Percentiles rank a stretch among this genome's conserved stretches.
These are phyloP conservation scores for Debaryomycetaceae sp. DNA, from an alignment of 1,139 yeast species.

Conservation along the genomic window DNA sequence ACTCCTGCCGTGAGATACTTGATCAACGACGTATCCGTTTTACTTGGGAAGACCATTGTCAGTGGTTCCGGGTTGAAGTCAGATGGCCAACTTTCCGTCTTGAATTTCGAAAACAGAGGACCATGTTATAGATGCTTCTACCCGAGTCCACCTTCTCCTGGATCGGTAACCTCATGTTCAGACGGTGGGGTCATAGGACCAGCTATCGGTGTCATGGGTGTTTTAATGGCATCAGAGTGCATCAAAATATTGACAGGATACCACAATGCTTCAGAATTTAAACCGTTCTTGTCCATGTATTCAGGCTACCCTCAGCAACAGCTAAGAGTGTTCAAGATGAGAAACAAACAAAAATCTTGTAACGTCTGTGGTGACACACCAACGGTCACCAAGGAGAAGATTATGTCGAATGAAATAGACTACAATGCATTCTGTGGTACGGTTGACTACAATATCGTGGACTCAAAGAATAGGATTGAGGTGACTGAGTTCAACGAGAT, in stretches of 20 bases:
- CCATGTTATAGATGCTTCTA: constrained; percentile 96
- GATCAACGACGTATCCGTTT: constrained; percentile 79
- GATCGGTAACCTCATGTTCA: constrained; percentile 77
- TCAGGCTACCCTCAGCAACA: constrained; percentile 73
- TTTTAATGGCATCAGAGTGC: constrained; percentile 84
- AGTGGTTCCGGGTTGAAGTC: constrained; percentile 91
- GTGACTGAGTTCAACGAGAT: constrained; percentile 38
- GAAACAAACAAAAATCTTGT: constrained; percentile 63
- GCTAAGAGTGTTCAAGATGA: constrained; percentile 74
- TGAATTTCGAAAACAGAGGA: constrained; percentile 65
- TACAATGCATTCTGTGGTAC: constrained; percentile 77
- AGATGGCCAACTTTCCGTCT: constrained; percentile 83
- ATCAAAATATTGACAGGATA: constrained; percentile 65
- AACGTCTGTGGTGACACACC: constrained; percentile 59
- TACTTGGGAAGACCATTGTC: constrained; percentile 66
- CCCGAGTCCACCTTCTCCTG: constrained; percentile 87
- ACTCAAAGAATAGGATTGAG: constrained; percentile 40
- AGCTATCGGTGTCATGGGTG: constrained; percentile 87
- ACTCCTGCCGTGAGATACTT: constrained; percentile 85
- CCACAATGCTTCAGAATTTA: constrained; percentile 50
- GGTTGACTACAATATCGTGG: constrained; percentile 44
- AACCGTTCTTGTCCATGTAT: constrained; percentile 68
- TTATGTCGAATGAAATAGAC: constrained; percentile 49
- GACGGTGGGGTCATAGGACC: constrained; percentile 98
- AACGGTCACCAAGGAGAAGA: constrained; percentile 41